Evolutionary conservation across 441 rosid species (phyloP).

Genomic region (Hura crepitans): DNA sequence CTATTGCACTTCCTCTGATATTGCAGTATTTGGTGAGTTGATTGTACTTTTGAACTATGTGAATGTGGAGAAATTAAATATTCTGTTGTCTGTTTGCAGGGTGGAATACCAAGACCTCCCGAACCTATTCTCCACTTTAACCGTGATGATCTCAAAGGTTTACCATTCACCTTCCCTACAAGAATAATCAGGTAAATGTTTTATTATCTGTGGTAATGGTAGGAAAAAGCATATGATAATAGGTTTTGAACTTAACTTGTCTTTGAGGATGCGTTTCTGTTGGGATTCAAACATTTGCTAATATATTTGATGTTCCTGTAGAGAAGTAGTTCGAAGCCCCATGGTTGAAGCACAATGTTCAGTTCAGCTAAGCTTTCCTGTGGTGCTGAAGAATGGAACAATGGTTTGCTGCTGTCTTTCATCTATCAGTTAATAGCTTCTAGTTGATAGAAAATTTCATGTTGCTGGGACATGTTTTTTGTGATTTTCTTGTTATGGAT

Average conservation of each 20-base stretch:
- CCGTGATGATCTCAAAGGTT: conserved; percentile 82
- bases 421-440: conserved; percentile 14
- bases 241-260: neutral
- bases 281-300: conserved; percentile 21
- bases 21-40: conserved; percentile 78
- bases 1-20: conserved; percentile 66
- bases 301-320: conserved; percentile 33
- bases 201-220: conserved; percentile 6
- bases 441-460: neutral
- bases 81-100: conserved; percentile 44
- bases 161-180: conserved; percentile 78
- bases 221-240: neutral
- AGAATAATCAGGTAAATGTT: conserved; percentile 52
- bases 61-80: conserved; percentile 8
- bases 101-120: conserved; percentile 81
- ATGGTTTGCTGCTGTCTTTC: conserved; percentile 48
- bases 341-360: conserved; percentile 97
- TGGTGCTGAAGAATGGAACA: conserved; percentile 79
- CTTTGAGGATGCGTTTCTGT: neutral
- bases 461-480: neutral
- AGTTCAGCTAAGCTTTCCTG: conserved; percentile 92
- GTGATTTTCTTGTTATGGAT: conserved; percentile 15
- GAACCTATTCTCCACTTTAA: conserved; percentile 61
- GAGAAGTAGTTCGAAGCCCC: conserved; percentile 81
- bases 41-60: conserved; percentile 19